Evolutionary conservation across 805 yeast genomes (phyloP).

Genomic region (Monosporozyma servazzii): DNA sequence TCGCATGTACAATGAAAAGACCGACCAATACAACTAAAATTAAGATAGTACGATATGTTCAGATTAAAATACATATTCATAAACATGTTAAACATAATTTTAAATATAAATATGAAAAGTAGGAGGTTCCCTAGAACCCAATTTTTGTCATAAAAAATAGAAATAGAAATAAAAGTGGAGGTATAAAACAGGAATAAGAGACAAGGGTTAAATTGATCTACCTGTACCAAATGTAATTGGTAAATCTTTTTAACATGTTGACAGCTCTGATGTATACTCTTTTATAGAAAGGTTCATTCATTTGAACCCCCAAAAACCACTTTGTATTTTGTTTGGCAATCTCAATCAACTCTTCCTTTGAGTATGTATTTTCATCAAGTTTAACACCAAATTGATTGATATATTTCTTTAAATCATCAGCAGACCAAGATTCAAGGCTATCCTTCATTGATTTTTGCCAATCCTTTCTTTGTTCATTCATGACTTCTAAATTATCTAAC

Average conservation of each 20-base stretch:
- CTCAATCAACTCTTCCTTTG: constrained; percentile 31
- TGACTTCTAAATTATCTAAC: constrained; percentile 4
- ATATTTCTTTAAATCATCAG: constrained; percentile 35
- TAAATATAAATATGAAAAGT: no score
- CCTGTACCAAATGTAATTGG: background rate
- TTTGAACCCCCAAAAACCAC: constrained; percentile 28
- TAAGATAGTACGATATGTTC: background rate
- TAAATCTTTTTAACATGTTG: background rate
- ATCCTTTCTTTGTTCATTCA: constrained; percentile 7
- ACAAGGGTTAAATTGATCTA: background rate
- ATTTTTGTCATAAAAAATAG: background rate
- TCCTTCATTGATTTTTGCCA: constrained; percentile 11
- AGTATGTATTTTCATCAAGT: constrained; percentile 8
- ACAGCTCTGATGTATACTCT: constrained; percentile 9
- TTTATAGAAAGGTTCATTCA: constrained; percentile 23
- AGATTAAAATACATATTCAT: no score
- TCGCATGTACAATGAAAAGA: background rate
- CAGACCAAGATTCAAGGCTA: constrained; percentile 33
- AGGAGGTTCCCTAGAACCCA: no score
- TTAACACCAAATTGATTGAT: constrained; percentile 36
- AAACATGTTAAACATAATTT: no score
- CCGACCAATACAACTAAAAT: background rate
- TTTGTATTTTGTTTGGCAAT: constrained; percentile 36
- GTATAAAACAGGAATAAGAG: background rate
- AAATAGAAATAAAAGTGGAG: background rate